Evolutionary conservation across 306 rosid species (phyloP).

Genomic region (Abrus precatorius): DNA sequence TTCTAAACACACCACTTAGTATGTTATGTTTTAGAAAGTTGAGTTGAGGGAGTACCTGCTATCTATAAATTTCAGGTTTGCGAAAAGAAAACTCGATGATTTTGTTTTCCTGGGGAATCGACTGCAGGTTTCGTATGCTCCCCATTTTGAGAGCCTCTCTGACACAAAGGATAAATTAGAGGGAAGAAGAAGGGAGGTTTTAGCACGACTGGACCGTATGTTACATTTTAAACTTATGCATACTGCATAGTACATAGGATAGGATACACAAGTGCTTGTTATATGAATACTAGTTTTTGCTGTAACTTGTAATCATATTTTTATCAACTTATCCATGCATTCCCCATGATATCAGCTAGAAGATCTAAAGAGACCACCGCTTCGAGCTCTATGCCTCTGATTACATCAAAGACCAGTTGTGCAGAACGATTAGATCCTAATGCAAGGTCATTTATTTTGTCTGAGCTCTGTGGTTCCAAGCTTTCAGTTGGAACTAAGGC

Average conservation of each 20-base stretch:
- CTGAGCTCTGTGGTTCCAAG: neutral
- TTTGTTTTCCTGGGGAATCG: conserved; percentile 84
- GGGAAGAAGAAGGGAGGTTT: conserved; percentile 82
- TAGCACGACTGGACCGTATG: conserved; percentile 71
- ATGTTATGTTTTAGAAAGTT: conserved; percentile 36
- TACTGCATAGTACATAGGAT: neutral
- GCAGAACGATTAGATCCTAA: conserved; percentile 45
- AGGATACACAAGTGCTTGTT: conserved; percentile 20
- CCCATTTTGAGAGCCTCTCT: conserved; percentile 72
- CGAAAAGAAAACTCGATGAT: conserved; percentile 83
- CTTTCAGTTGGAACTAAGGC: conserved; percentile 9
- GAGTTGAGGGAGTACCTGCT: conserved; percentile 33
- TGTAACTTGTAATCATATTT: neutral
- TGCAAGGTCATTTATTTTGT: conserved; percentile 52
- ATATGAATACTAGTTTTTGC: conserved; percentile 14
- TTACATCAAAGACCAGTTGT: conserved; percentile 45
- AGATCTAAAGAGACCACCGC: conserved; percentile 62
- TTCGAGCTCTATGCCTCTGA: conserved; percentile 46
- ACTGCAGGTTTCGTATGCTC: conserved; percentile 81
- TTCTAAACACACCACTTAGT: neutral
- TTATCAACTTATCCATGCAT: conserved; percentile 2
- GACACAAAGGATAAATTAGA: conserved; percentile 89
- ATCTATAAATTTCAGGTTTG: conserved; percentile 69
- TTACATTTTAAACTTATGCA: conserved; percentile 5
- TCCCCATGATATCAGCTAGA: conserved; percentile 61